These are phyloP conservation scores for Penicillium atrosanguineum DNA, from an alignment of 495 filamentous ascomycete genomes.

Conservation along the genomic window DNA sequence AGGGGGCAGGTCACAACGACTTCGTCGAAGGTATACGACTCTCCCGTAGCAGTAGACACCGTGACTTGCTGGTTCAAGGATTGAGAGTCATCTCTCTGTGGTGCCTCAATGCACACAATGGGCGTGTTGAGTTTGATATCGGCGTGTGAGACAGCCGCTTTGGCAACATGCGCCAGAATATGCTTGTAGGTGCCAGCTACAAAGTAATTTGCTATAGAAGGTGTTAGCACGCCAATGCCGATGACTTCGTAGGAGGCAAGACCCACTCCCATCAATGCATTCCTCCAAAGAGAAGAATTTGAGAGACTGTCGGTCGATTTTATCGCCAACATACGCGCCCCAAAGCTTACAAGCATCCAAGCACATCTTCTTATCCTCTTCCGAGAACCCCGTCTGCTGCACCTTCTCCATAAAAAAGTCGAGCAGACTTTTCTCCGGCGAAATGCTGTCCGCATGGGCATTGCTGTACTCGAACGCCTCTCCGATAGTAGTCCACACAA, in stretches of 20 bases:
- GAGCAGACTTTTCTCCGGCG: conserved; percentile 62
- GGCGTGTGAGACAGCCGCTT: conserved; percentile 58
- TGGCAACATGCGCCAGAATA: conserved; percentile 67
- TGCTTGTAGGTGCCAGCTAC: conserved; percentile 81
- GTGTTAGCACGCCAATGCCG: not conserved
- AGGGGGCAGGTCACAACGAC: conserved; percentile 82
- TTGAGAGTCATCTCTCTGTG: conserved; percentile 9
- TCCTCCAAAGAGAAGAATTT: conserved; percentile 96
- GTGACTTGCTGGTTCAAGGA: conserved; percentile 31
- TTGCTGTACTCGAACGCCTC: conserved; percentile 81
- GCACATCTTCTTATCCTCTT: conserved; percentile 50
- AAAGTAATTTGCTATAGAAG: conserved; percentile 74
- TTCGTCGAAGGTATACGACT: conserved; percentile 67
- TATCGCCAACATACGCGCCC: conserved; percentile 85
- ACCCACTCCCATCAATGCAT: conserved; percentile 81
- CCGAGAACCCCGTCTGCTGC: conserved; percentile 49
- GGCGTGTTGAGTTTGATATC: conserved; percentile 58
- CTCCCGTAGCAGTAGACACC: conserved; percentile 54
- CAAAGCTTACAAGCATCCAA: conserved; percentile 71
- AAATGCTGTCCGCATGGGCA: conserved; percentile 60
- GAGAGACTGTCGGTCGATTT: conserved; percentile 73
- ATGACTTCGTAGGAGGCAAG: not conserved
- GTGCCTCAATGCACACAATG: conserved; percentile 50
- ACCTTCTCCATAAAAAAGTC: conserved; percentile 74
- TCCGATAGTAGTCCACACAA: conserved; percentile 77